Conservation (phyloP, 257 asterid species). For the Galeopsis tetrahit region DNA sequence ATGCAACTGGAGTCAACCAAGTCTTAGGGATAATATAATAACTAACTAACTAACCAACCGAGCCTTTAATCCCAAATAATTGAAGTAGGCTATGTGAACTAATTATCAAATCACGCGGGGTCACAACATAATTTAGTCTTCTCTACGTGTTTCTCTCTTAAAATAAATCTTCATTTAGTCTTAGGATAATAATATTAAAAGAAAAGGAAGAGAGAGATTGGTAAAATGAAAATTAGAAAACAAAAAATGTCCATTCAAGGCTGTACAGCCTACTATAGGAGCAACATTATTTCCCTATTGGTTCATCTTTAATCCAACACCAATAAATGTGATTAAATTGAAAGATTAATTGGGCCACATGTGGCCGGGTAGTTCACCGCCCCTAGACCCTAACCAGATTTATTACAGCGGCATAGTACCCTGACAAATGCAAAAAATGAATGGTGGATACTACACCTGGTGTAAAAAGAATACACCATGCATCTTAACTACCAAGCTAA, state of each 20-base stretch:
- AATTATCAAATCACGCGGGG: too few species aligned
- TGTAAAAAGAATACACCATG: background rate
- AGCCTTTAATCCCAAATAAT: too few species aligned
- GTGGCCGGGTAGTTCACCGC: background rate
- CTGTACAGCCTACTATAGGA: background rate
- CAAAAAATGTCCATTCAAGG: background rate
- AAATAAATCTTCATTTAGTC: too few species aligned
- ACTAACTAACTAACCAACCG: too few species aligned
- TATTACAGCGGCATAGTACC: background rate
- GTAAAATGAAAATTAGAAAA: background rate
- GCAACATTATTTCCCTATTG: background rate
- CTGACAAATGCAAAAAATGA: background rate
- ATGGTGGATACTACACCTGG: background rate
- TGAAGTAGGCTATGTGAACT: too few species aligned
- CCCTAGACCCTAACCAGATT: background rate
- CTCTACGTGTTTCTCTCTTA: too few species aligned
- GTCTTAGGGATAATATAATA: background rate
- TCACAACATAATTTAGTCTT: too few species aligned
- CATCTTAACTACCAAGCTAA: background rate
- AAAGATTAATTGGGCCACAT: background rate
- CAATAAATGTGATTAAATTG: background rate
- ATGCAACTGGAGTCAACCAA: slow-evolving; percentile 22
- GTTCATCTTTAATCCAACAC: background rate
- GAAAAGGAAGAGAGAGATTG: background rate
- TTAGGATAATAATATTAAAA: background rate